phyloP scores from a whole-genome alignment of 2,329 filamentous ascomycete species.

The Cladosporium velox region DNA sequence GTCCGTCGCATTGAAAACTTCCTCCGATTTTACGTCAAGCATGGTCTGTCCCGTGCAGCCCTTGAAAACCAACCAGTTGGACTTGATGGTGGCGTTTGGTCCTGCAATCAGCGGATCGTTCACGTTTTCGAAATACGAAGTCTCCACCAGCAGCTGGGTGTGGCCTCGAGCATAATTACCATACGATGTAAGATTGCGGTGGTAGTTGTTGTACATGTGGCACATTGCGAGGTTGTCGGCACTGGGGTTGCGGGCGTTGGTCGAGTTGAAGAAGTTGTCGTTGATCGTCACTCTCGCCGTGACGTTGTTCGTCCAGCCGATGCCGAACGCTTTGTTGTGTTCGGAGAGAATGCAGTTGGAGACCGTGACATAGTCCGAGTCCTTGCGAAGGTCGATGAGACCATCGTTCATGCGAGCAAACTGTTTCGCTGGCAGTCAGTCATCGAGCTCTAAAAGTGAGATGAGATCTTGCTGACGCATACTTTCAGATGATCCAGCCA shows the following conservation, averaged over 20 bases:
- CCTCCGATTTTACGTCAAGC: constrained; percentile 25
- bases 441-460: not conserved
- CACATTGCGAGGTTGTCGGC: constrained; percentile 30
- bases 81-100: constrained; percentile 25
- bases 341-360: constrained; percentile 29
- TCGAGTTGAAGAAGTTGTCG: constrained; percentile 32
- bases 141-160: constrained; percentile 29
- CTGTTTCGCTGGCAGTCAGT: constrained; percentile 9
- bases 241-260: constrained; percentile 28
- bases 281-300: constrained; percentile 30
- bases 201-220: constrained; percentile 31
- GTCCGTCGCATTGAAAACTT: constrained; percentile 25
- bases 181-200: constrained; percentile 30
- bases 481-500: constrained; percentile 30
- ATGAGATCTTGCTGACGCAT: not conserved
- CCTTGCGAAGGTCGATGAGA: constrained; percentile 30
- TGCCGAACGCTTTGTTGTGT: constrained; percentile 33
- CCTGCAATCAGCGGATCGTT: constrained; percentile 29
- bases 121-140: constrained; percentile 29
- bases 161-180: constrained; percentile 30
- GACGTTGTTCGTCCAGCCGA: constrained; percentile 31
- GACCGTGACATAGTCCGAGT: constrained; percentile 31
- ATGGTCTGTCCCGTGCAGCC: constrained; percentile 26
- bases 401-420: constrained; percentile 28
- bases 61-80: constrained; percentile 27